Base-by-base conservation (phyloP, 441 rosid genomes). In the Croton laevigatus region DNA sequence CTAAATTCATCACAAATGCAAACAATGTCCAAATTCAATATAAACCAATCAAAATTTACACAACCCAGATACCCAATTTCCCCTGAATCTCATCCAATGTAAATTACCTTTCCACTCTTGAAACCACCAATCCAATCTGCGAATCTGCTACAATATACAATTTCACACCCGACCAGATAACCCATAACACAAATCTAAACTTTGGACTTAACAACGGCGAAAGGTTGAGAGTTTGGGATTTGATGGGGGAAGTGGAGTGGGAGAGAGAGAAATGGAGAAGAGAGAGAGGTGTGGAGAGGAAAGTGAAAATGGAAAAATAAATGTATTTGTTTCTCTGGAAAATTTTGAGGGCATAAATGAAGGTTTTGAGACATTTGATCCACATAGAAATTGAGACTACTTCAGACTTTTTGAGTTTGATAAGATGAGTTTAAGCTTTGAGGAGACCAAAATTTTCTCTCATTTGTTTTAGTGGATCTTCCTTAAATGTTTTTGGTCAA, bases 21-120 rank as follows among this genome's bases (percentile, higher is more conserved):
- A n/a, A n/a, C n/a, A n/a, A n/a, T n/a, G n/a, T n/a, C n/a, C n/a
- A n/a, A n/a, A n/a, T n/a, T n/a, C n/a, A n/a, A n/a, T n/a, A n/a
- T n/a, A n/a, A n/a, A n/a, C n/a, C n/a, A n/a, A n/a, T n/a, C n/a
- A n/a, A n/a, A n/a, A n/a, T n/a, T n/a, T n/a, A n/a, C n/a, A n/a
- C n/a, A n/a, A n/a, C n/a, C n/a, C n/a, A n/a, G n/a, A n/a, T n/a
- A n/a, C n/a, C n/a, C n/a, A n/a, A n/a, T n/a, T n/a, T n/a, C n/a
- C n/a, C n/a, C n/a, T 78, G 76, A 36, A 93, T 68, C 1, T 93
- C 97, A 6, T 79, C 89, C 74, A 83, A 86, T 32, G 92, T 96
- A 45, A 69, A 75, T 42, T 76, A 71, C 37, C 73, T 84, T 80
- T 93, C 98, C 70, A 83, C n/a, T 3, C 83, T 79, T 53, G 96